Conservation (phyloP, 805 yeast species). For the Yamadazyma sp. region DNA sequence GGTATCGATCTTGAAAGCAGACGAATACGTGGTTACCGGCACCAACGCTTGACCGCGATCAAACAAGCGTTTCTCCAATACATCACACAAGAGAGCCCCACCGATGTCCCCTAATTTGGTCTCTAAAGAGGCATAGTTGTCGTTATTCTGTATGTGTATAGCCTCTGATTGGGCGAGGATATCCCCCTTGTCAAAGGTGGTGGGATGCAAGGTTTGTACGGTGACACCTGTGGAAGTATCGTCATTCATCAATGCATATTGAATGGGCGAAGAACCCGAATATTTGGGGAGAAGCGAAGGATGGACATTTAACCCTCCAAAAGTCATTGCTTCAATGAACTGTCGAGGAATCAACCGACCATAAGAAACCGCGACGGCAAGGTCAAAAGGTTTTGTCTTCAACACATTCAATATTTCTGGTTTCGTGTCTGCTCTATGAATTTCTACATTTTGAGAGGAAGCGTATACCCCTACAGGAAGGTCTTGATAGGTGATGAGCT, state of each 20-base stretch:
- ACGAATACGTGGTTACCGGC: constrained; percentile 39
- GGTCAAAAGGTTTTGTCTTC: constrained; percentile 39
- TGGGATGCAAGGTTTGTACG: constrained; percentile 86
- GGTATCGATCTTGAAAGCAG: constrained; percentile 58
- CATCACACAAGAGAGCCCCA: constrained; percentile 52
- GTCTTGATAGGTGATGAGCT: constrained; percentile 40
- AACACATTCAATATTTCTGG: constrained; percentile 34
- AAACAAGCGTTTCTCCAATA: constrained; percentile 35
- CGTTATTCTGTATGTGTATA: constrained; percentile 39
- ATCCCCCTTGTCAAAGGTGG: constrained; percentile 77
- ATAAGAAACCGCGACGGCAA: constrained; percentile 90
- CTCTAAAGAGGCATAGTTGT: constrained; percentile 47
- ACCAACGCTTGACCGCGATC: constrained; percentile 15
- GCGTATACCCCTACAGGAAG: constrained; percentile 55
- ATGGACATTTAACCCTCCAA: constrained; percentile 86
- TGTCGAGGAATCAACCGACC: constrained; percentile 74
- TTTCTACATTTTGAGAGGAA: constrained; percentile 25
- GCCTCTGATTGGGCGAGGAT: constrained; percentile 59
- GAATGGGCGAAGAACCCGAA: constrained; percentile 90
- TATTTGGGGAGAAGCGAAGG: constrained; percentile 84
- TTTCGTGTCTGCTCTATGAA: constrained; percentile 53
- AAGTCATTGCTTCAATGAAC: constrained; percentile 48
- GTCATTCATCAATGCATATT: constrained; percentile 66
- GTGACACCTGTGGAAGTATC: constrained; percentile 77
- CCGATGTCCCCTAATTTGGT: constrained; percentile 59